phyloP scores from a whole-genome alignment of 78 protist species.

The slime mould (Dictyostelium discoideum) region DNA sequence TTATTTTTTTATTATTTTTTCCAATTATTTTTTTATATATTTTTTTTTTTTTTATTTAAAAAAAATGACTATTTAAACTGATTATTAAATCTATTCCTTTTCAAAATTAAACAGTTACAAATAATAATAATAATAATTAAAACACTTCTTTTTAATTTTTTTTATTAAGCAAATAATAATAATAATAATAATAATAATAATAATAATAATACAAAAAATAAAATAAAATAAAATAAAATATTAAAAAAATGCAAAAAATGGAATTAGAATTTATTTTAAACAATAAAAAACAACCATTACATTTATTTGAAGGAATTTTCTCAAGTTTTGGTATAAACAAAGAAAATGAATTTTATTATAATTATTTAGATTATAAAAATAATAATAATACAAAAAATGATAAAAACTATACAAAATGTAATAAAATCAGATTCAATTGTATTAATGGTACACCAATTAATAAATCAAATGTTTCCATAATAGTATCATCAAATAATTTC shows the following conservation, averaged over 20 bases:
- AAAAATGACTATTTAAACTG: neutral
- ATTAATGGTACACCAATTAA: neutral
- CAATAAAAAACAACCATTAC: neutral
- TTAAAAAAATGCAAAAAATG: neutral
- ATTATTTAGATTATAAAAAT: constrained; percentile 6
- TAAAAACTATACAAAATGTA: neutral
- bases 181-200: no score
- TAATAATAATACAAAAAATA: no score
- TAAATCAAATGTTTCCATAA: neutral
- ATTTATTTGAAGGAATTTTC: neutral
- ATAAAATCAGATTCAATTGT: neutral
- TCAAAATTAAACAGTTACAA: neutral
- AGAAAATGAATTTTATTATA: neutral
- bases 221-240: no score
- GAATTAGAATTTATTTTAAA: neutral
- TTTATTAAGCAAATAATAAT: no score
- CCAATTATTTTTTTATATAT: no score
- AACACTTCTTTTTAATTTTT: no score
- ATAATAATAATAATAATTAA: no score
- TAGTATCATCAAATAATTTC: neutral
- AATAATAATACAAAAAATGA: neutral
- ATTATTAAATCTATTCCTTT: neutral
- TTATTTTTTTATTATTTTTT: no score
- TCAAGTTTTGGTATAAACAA: neutral
- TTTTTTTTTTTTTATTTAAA: no score